Evolutionary conservation across 2,329 filamentous ascomycete genomes (phyloP), one percentile per base, ranked within the genome.

Genomic region (Botryotinia globosa): DNA sequence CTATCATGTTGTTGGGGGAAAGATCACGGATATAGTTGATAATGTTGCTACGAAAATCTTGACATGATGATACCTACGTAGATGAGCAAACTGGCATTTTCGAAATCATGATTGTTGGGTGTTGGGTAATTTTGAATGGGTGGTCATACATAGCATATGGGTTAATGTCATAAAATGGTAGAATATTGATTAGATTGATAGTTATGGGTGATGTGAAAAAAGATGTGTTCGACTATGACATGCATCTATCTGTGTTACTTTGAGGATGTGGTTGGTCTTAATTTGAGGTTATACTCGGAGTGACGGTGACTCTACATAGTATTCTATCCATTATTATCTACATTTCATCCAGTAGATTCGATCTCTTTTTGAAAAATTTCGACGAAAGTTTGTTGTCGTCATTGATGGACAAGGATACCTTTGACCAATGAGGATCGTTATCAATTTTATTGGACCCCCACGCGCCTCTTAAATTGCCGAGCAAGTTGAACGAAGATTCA

Each of bases 401-500:
- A 69, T 69, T 32, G 29, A 42, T 56, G 39, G 18, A 25, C 45
- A 66, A 51, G 61, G 69, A 44, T 71, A 5, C 37, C 37, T 51
- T 51, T 66, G 29, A 64, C 69, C 69, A 71, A 71, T 71, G 29
- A 71, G 48, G n/a, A 34, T 64, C 44, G 54, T 44, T 44, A 8
- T 37, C 45, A 56, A 34, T 34, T 64, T 71, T 48, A 54, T 54
- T 56, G 44, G 58, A 65, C 45, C 54, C 37, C 44, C 63, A 66
- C 63, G 45, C 58, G 44, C 56, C 20, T 32, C 69, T 56, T 29
- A 65, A 65, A 64, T 71, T 71, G 44, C 69, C 69, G 59, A 71
- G 59, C 45, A 54, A 32, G 34, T 54, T 25, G 20, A 69, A 29
- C 32, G 45, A 68, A 68, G 58, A 42, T 66, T 51, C 69, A 66